Evolutionary conservation across 2,329 filamentous ascomycete species (phyloP).

Genomic region (Hypoxylon sp.): DNA sequence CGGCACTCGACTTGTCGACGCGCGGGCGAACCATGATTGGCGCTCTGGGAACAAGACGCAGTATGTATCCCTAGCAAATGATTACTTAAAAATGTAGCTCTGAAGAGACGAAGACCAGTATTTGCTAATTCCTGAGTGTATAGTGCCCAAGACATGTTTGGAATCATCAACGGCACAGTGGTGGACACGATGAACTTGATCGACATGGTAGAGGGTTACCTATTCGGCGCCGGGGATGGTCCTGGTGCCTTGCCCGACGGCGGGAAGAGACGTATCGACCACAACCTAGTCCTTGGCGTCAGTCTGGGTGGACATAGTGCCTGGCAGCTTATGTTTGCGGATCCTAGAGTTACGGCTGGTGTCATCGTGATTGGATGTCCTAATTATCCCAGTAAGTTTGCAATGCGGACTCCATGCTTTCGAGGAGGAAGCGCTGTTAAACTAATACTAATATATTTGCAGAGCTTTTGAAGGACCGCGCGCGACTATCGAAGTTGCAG

Average conservation of each 20-base stretch:
- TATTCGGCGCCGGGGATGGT: constrained; percentile 66
- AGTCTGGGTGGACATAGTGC: constrained; percentile 89
- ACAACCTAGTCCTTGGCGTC: constrained; percentile 84
- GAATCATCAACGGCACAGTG: constrained; percentile 79
- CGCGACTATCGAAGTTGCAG: constrained; percentile 75
- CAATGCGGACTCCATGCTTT: not conserved
- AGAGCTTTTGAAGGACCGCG: constrained; percentile 83
- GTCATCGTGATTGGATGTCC: constrained; percentile 90
- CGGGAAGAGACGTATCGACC: constrained; percentile 61
- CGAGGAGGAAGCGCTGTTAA: not conserved
- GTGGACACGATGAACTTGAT: constrained; percentile 83
- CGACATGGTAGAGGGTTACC: constrained; percentile 81
- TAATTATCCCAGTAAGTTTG: constrained; percentile 78
- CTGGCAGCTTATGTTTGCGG: constrained; percentile 86
- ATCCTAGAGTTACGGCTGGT: constrained; percentile 82
- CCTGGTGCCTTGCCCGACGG: constrained; percentile 53
- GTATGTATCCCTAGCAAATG: constrained; percentile 12
- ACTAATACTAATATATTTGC: constrained; percentile 6
- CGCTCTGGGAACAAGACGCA: constrained; percentile 82
- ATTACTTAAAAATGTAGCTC: not conserved
- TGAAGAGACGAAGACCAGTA: not conserved
- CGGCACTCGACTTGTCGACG: constrained; percentile 78
- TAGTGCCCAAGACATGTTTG: constrained; percentile 89
- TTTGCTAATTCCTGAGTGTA: constrained; percentile 8
- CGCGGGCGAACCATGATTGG: constrained; percentile 83